Percentiles rank a stretch among this genome's conserved stretches.
These are phyloP conservation scores for Lagenidium giganteum DNA, from an alignment of 352 stramenopile genomes.

Conservation along the genomic window DNA sequence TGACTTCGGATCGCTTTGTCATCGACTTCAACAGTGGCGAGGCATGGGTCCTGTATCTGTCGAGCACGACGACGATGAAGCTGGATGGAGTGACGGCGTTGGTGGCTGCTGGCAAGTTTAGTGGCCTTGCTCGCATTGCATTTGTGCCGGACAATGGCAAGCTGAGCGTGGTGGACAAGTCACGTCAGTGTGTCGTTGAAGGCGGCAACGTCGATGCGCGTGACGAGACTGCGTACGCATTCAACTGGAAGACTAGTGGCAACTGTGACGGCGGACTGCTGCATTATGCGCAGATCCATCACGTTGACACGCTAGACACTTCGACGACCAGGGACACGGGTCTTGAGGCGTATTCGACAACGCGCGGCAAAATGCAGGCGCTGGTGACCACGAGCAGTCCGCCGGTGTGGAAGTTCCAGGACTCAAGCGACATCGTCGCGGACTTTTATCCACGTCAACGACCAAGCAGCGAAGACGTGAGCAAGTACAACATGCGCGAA, in stretches of 20 bases:
- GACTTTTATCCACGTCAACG: slow-evolving; percentile 48
- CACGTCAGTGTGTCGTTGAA: slow-evolving; percentile 34
- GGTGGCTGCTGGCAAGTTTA: too few species aligned
- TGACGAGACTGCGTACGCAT: slow-evolving; percentile 41
- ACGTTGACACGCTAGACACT: slow-evolving; percentile 48
- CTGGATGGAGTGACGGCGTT: too few species aligned
- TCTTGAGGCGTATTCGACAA: slow-evolving; percentile 36
- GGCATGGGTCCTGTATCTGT: too few species aligned
- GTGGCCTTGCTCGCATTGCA: slow-evolving; percentile 25
- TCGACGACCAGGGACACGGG: slow-evolving; percentile 27
- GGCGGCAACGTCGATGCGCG: slow-evolving; percentile 35
- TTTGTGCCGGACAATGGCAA: slow-evolving; percentile 27
- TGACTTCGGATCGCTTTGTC: slow-evolving; percentile 1
- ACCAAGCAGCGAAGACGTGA: slow-evolving; percentile 16
- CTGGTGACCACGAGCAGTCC: slow-evolving; percentile 39
- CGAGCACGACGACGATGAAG: too few species aligned
- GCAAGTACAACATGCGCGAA: slow-evolving; percentile 32
- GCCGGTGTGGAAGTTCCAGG: slow-evolving; percentile 40
- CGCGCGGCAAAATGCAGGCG: slow-evolving; percentile 47
- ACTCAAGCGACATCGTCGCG: slow-evolving; percentile 28
- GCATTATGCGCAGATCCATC: slow-evolving; percentile 58
- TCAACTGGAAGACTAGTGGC: slow-evolving; percentile 52
- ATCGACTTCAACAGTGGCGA: too few species aligned
- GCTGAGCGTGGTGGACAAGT: slow-evolving; percentile 31
- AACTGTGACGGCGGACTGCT: slow-evolving; percentile 43